Evolutionary conservation across 2,329 filamentous ascomycete species (phyloP).

Genomic region (Calonectria leucothoes): DNA sequence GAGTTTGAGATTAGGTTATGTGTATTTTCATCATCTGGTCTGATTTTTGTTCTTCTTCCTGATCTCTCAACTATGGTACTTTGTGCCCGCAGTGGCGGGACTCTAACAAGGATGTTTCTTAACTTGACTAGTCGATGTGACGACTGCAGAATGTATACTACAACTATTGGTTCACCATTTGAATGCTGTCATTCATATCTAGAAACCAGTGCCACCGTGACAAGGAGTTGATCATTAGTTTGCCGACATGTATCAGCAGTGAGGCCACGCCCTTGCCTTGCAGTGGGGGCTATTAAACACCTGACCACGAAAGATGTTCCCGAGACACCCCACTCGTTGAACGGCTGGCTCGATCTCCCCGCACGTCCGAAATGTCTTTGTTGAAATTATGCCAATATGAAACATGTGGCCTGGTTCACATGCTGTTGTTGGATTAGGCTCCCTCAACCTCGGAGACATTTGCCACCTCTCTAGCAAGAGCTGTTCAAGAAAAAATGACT

Average conservation of each 20-base stretch:
- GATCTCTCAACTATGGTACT: conserved; percentile 6
- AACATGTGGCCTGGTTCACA: neutral
- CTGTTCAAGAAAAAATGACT: neutral
- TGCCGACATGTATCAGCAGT: neutral
- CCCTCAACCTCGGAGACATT: neutral
- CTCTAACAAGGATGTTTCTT: neutral
- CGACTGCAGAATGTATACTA: conserved; percentile 17
- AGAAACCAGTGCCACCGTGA: neutral
- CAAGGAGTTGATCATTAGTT: neutral
- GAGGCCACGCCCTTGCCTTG: neutral
- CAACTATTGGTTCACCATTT: neutral
- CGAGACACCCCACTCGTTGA: neutral
- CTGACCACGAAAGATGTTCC: neutral
- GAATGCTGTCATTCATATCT: neutral
- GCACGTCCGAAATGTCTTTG: neutral
- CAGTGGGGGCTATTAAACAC: neutral
- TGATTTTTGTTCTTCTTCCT: conserved; percentile 5
- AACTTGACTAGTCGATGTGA: neutral
- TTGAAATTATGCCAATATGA: neutral
- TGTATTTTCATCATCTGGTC: conserved; percentile 20
- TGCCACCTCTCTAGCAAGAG: neutral
- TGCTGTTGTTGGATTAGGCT: neutral
- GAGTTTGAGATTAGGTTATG: conserved; percentile 20
- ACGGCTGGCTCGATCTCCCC: neutral
- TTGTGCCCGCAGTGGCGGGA: neutral